Conservation (phyloP, 2,329 filamentous ascomycete genomes). For the Penicillium nordicum region DNA sequence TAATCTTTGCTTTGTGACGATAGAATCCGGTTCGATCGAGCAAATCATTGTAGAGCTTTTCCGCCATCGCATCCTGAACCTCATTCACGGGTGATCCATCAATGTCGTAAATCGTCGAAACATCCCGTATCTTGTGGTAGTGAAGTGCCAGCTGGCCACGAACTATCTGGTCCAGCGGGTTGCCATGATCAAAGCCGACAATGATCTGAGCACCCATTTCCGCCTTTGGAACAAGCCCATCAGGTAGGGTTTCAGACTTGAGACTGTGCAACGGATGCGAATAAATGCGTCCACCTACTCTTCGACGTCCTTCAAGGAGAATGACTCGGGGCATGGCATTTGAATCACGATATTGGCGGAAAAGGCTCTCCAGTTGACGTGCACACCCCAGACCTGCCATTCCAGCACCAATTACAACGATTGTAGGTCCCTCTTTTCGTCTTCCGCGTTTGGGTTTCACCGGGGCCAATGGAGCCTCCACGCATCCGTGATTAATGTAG, state of each 20-base stretch:
- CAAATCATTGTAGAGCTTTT: conserved; percentile 92
- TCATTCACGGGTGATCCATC: conserved; percentile 65
- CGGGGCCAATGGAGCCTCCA: conserved; percentile 60
- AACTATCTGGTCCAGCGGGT: conserved; percentile 86
- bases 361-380: conserved; percentile 82
- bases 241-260: conserved; percentile 50
- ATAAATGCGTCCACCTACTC: conserved; percentile 89
- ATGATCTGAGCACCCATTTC: conserved; percentile 99
- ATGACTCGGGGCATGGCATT: conserved; percentile 69
- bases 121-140: conserved; percentile 75
- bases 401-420: conserved; percentile 89
- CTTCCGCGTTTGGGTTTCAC: conserved; percentile 41
- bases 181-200: conserved; percentile 92
- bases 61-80: conserved; percentile 74
- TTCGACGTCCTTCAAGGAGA: conserved; percentile 78
- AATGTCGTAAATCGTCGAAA: conserved; percentile 82
- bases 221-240: conserved; percentile 67
- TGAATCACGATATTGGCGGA: conserved; percentile 70
- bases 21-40: conserved; percentile 87
- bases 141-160: conserved; percentile 83
- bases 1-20: conserved; percentile 70
- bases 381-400: conserved; percentile 90
- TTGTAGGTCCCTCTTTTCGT: conserved; percentile 60
- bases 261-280: conserved; percentile 68
- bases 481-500: conserved; percentile 95